Percentiles rank a stretch among this genome's conserved stretches.
phyloP scores from a whole-genome alignment of 495 filamentous ascomycete species.

The Penicillium longicatenatum region DNA sequence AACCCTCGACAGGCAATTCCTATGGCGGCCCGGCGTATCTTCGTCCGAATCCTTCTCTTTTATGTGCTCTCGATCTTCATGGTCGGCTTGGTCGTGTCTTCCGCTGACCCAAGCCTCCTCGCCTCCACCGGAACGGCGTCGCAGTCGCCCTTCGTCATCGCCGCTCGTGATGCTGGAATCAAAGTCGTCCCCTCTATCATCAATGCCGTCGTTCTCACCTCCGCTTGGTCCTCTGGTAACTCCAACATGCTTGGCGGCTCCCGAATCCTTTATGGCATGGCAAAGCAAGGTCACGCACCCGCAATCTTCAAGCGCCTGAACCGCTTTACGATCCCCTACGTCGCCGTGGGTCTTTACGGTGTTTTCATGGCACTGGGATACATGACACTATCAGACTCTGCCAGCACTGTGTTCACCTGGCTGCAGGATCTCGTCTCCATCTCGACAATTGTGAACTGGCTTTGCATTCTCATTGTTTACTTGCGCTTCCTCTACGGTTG shows the following conservation, averaged over 20 bases:
- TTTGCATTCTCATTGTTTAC: slow-evolving; percentile 53
- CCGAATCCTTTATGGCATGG: slow-evolving; percentile 46
- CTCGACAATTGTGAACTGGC: slow-evolving; percentile 57
- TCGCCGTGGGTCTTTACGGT: slow-evolving; percentile 48
- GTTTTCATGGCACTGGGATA: slow-evolving; percentile 58
- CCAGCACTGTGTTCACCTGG: slow-evolving; percentile 60
- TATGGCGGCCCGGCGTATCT: slow-evolving; percentile 41
- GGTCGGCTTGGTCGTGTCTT: slow-evolving; percentile 48
- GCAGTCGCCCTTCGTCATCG: slow-evolving; percentile 59
- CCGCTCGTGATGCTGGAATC: slow-evolving; percentile 36
- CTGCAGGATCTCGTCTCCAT: slow-evolving; percentile 55
- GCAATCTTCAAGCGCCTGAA: slow-evolving; percentile 54
- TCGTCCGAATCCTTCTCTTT: slow-evolving; percentile 43
- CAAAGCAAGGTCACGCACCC: slow-evolving; percentile 43
- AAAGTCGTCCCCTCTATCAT: slow-evolving; percentile 50
- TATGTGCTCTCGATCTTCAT: slow-evolving; percentile 45
- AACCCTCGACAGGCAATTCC: slow-evolving; percentile 41
- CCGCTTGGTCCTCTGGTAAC: slow-evolving; percentile 44
- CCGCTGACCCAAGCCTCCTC: slow-evolving; percentile 49
- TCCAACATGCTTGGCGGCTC: slow-evolving; percentile 53
- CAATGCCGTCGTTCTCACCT: slow-evolving; percentile 51
- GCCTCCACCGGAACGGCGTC: slow-evolving; percentile 31
- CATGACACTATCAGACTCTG: slow-evolving; percentile 53
- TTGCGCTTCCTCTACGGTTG: slow-evolving; percentile 57
- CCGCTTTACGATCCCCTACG: slow-evolving; percentile 60